Evolutionary conservation across 805 yeast genomes (phyloP).

Genomic region (Cyberlindnera japonica): DNA sequence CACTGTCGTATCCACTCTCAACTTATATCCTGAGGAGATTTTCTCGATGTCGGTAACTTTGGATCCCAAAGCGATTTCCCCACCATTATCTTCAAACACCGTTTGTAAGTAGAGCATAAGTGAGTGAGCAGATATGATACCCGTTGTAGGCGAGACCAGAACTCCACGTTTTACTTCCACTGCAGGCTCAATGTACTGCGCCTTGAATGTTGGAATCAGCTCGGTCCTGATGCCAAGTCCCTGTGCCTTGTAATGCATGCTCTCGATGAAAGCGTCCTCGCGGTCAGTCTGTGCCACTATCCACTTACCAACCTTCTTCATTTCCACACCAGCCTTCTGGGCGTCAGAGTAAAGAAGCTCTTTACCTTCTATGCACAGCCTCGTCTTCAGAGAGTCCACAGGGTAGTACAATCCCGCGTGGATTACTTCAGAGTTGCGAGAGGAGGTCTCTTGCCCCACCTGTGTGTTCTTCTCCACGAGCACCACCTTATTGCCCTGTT

Average conservation of each 20-base stretch:
- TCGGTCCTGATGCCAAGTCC: constrained; percentile 56
- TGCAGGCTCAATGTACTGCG: constrained; percentile 57
- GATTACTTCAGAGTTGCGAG: constrained; percentile 89
- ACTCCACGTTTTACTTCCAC: constrained; percentile 59
- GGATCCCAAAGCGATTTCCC: constrained; percentile 63
- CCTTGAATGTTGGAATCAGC: constrained; percentile 44
- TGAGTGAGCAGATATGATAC: constrained; percentile 80
- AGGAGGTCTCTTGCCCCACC: constrained; percentile 76
- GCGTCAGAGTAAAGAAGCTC: constrained; percentile 52
- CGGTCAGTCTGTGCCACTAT: constrained; percentile 73
- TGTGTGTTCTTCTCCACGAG: constrained; percentile 64
- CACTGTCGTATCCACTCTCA: constrained; percentile 30
- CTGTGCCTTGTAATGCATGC: constrained; percentile 46
- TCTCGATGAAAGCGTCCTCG: constrained; percentile 57
- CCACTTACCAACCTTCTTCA: constrained; percentile 75
- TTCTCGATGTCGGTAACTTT: constrained; percentile 41
- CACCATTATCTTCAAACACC: constrained; percentile 51
- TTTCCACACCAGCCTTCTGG: constrained; percentile 48
- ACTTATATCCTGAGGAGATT: constrained; percentile 25
- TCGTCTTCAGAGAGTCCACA: constrained; percentile 57
- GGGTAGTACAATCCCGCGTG: constrained; percentile 92
- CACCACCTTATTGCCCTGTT: constrained; percentile 45
- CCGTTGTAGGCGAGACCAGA: constrained; percentile 75
- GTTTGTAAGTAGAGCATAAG: constrained; percentile 58
- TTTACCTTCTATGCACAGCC: constrained; percentile 74